Percentiles rank a stretch among this genome's conserved stretches.
Evolutionary conservation across 306 rosid species (phyloP).

Genomic region (Ceratonia siliqua): DNA sequence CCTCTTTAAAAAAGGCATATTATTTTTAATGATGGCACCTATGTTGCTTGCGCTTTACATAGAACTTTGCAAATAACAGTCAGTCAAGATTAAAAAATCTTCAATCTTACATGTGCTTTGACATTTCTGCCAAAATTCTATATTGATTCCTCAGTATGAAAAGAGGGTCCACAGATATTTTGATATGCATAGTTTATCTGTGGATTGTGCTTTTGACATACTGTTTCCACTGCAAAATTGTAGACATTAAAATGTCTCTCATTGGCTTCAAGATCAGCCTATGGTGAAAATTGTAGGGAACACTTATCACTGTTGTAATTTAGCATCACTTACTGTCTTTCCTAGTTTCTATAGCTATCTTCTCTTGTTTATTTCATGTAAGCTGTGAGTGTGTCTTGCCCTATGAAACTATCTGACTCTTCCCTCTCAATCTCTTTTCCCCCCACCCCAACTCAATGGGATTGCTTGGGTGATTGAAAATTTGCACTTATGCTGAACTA

Average conservation of each 20-base stretch:
- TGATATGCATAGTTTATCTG: too few relatives aligned
- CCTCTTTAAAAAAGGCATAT: background rate
- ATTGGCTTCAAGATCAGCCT: background rate
- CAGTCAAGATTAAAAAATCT: background rate
- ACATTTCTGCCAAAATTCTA: background rate
- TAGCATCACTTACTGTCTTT: background rate
- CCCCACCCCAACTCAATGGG: background rate
- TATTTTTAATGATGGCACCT: background rate
- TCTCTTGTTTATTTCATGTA: background rate
- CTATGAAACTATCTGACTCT: background rate
- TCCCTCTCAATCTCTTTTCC: too few relatives aligned
- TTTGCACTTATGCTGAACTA: background rate
- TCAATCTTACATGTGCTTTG: background rate
- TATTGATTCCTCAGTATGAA: background rate
- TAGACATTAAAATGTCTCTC: too few relatives aligned
- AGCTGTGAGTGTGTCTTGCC: background rate
- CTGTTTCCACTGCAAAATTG: too few relatives aligned
- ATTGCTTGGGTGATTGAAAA: background rate
- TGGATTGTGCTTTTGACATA: too few relatives aligned
- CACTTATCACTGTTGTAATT: background rate
- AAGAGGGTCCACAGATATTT: background rate
- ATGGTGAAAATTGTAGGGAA: background rate
- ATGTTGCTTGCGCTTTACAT: background rate
- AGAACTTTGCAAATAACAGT: slow-evolving; percentile 11
- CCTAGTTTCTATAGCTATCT: background rate